Evolutionary conservation across 371 early-diverging fungal genomes (phyloP).

Genomic region (Saksenaea oblongispora): DNA sequence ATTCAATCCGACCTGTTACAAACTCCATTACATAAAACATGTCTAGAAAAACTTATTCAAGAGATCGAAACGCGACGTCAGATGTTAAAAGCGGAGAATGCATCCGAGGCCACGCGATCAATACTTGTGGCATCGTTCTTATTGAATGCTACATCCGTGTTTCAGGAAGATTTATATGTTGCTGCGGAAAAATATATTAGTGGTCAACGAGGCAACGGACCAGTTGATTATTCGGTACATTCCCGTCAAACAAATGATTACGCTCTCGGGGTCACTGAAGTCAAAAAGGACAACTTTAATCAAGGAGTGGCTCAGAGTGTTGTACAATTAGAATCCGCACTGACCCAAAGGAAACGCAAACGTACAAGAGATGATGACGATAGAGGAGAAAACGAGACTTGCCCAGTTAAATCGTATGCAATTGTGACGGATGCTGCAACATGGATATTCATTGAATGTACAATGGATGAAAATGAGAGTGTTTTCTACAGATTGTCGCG

Average conservation of each 20-base stretch:
- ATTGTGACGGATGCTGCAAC: conserved; percentile 3
- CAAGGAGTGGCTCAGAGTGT: conserved; percentile 10
- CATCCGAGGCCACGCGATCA: neutral
- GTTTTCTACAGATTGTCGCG: conserved; percentile 4
- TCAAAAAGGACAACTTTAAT: conserved; percentile 7
- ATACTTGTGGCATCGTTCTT: neutral
- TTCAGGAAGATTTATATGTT: conserved; percentile 2
- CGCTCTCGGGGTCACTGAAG: conserved; percentile 7
- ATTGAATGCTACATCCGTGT: neutral
- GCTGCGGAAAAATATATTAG: conserved; percentile 4
- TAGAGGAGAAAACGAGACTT: neutral
- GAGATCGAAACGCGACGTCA: neutral
- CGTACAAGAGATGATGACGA: conserved; percentile 1
- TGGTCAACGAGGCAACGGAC: conserved; percentile 4
- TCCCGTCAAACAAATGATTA: conserved; percentile 6
- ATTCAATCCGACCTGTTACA: neutral
- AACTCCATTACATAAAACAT: neutral
- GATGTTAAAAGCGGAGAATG: neutral
- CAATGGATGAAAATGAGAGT: neutral
- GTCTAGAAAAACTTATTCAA: neutral
- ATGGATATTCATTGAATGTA: conserved; percentile 6
- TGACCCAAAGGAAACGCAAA: conserved; percentile 6
- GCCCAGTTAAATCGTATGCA: neutral
- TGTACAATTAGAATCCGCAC: neutral
- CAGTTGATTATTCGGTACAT: conserved; percentile 7